Evolutionary conservation across 2,329 filamentous ascomycete species (phyloP).

Genomic region (Fonsecaea nubica): DNA sequence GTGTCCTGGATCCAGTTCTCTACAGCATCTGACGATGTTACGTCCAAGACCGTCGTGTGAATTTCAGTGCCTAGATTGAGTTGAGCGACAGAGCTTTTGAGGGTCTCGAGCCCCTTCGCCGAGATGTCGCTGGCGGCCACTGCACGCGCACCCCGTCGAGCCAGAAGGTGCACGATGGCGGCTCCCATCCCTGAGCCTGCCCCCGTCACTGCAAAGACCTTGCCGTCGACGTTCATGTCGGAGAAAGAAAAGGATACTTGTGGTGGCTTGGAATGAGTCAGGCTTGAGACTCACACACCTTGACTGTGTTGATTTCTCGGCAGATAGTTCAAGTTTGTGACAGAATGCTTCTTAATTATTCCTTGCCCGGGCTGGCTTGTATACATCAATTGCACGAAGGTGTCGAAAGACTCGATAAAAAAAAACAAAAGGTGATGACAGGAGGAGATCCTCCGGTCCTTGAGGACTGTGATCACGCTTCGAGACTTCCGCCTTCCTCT

Average conservation of each 20-base stretch:
- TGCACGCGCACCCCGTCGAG: background rate
- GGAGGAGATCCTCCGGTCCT: too few species aligned
- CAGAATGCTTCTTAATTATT: background rate
- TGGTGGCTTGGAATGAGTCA: background rate
- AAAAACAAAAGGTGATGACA: background rate
- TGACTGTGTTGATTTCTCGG: background rate
- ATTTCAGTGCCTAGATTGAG: conserved; percentile 3
- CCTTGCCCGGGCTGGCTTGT: background rate
- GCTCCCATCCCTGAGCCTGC: conserved; percentile 57
- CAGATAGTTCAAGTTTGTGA: background rate
- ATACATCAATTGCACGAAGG: background rate
- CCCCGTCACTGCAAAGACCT: conserved; percentile 17
- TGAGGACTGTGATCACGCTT: too few species aligned
- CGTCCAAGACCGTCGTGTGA: conserved; percentile 15
- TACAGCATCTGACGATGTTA: background rate
- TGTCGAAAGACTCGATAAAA: background rate
- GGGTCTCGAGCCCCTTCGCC: background rate
- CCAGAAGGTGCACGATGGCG: conserved; percentile 46
- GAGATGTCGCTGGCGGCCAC: conserved; percentile 5
- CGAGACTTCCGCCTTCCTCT: too few species aligned
- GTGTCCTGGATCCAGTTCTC: conserved; percentile 18
- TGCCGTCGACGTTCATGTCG: conserved; percentile 7
- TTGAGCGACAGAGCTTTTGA: conserved; percentile 45
- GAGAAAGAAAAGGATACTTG: background rate
- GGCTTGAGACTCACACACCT: background rate